These are phyloP conservation scores for Bipolaris sorokiniana DNA, from an alignment of 2,329 filamentous ascomycete species.

Conservation along the genomic window DNA sequence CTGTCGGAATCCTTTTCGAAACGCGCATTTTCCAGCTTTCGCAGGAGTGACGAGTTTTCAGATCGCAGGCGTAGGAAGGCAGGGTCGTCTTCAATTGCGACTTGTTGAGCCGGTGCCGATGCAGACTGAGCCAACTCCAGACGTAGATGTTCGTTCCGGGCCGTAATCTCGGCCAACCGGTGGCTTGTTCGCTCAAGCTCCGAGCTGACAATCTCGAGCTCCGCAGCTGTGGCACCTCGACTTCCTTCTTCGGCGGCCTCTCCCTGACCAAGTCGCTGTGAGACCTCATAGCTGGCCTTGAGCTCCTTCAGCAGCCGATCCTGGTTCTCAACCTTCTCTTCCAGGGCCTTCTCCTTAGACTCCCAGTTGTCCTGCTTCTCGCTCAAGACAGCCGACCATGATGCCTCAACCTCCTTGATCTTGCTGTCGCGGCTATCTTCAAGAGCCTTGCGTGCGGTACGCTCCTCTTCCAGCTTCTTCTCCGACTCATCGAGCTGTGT, in stretches of 20 bases:
- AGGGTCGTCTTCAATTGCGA: conserved; percentile 84
- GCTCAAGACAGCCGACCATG: conserved; percentile 86
- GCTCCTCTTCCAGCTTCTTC: conserved; percentile 77
- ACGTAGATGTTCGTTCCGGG: conserved; percentile 90
- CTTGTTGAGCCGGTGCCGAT: conserved; percentile 67
- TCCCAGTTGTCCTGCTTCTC: conserved; percentile 98
- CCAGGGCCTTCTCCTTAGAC: conserved; percentile 85
- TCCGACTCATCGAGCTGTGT: conserved; percentile 84
- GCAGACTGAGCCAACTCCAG: conserved; percentile 89
- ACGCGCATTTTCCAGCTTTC: conserved; percentile 82
- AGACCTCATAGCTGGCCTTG: conserved; percentile 97
- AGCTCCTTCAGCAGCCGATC: conserved; percentile 91
- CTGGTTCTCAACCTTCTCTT: conserved; percentile 94
- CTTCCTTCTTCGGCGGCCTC: conserved; percentile 65
- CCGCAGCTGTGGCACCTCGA: conserved; percentile 78
- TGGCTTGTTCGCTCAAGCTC: conserved; percentile 90
- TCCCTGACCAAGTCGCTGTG: conserved; percentile 80
- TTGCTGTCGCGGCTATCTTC: conserved; percentile 78
- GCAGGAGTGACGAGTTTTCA: conserved; percentile 89
- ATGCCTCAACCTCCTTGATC: conserved; percentile 87
- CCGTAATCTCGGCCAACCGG: conserved; percentile 87
- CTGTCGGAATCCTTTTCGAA: conserved; percentile 84
- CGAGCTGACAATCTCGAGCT: conserved; percentile 90
- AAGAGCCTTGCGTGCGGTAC: conserved; percentile 71
- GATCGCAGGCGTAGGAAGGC: conserved; percentile 85